phyloP scores from a whole-genome alignment of 1,284 basidiomycete species.

The Irpex sp. region DNA sequence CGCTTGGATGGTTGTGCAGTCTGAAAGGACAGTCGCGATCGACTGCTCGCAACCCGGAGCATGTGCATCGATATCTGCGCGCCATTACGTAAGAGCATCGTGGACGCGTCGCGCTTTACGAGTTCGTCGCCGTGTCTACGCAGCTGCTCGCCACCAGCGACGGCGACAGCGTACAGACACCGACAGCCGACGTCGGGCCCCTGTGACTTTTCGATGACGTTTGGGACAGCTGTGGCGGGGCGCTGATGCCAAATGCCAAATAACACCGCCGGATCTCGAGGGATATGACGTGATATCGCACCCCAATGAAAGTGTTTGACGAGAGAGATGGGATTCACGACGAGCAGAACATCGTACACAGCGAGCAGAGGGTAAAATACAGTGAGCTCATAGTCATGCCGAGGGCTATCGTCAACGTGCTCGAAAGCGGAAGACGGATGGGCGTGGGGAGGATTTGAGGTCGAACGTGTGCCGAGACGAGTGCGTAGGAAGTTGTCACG shows the following conservation, averaged over 20 bases:
- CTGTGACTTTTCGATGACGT: background rate
- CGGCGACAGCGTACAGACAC: background rate
- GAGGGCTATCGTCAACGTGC: background rate
- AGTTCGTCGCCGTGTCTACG: background rate
- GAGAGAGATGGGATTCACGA: background rate
- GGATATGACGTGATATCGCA: background rate
- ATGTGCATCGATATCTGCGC: background rate
- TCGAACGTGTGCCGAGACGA: slow-evolving; percentile 15
- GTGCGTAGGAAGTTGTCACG: slow-evolving; percentile 14
- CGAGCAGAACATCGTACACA: background rate
- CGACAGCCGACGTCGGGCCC: background rate
- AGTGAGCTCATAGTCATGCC: background rate
- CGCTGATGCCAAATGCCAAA: background rate
- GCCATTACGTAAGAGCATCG: slow-evolving; percentile 2
- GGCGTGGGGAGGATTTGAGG: background rate
- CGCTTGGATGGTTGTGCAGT: background rate
- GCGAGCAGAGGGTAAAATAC: background rate
- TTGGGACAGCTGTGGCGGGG: background rate
- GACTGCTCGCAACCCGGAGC: background rate
- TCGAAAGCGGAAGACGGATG: background rate
- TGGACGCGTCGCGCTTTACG: background rate
- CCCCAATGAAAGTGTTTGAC: background rate
- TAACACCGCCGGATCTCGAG: no score
- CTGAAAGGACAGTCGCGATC: no score
- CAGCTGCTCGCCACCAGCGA: background rate